Evolutionary conservation across 2,329 filamentous ascomycete species (phyloP), one percentile per base, ranked within the genome.

Genomic region (Neofusicoccum umdonicola): DNA sequence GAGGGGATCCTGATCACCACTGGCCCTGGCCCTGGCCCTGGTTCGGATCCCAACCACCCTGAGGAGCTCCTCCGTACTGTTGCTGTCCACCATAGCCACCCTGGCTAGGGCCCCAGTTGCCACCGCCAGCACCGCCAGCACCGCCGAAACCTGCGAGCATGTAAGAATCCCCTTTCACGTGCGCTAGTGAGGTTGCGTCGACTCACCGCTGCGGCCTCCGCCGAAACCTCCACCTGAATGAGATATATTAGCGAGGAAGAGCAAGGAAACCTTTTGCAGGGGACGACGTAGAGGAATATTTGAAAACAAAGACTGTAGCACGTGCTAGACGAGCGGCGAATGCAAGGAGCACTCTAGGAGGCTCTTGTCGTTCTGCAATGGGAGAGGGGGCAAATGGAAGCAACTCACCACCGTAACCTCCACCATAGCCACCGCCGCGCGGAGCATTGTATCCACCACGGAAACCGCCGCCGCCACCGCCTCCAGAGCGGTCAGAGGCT

Each of bases 401-500:
- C 31, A 68, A 69, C 67, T 71, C 67, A 64, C 71, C 68, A 63
- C 27, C 27, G 27, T 72, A 75, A 44, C 74, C 68, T 22, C 68
- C 69, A 50, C 69, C 67, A 17, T 67, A 64, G 22, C 70, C 69
- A 37, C 72, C 70, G 31, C 72, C 70, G 58, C 69, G 68, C 22
- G 71, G 71, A 56, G 66, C 66, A 60, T 72, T 71, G 51, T 70
- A 68, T 34, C 73, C 71, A 31, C 76, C 76, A 44, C 71, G 71
- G 47, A 68, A 61, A 39, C 71, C 70, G 34, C 77, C 72, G 15
- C 74, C 71, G 66, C 79, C 78, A 58, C 77, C 76, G 41, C 84
- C 82, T 60, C 83, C 82, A 62, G 87, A 85, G 62, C 85, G 85
- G 79, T 97, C 93, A 65, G 92, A 93, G 67, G 93, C 95, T 80